Evolutionary conservation across 1,284 basidiomycete species (phyloP).

Genomic region (Rhodotorula sp.): DNA sequence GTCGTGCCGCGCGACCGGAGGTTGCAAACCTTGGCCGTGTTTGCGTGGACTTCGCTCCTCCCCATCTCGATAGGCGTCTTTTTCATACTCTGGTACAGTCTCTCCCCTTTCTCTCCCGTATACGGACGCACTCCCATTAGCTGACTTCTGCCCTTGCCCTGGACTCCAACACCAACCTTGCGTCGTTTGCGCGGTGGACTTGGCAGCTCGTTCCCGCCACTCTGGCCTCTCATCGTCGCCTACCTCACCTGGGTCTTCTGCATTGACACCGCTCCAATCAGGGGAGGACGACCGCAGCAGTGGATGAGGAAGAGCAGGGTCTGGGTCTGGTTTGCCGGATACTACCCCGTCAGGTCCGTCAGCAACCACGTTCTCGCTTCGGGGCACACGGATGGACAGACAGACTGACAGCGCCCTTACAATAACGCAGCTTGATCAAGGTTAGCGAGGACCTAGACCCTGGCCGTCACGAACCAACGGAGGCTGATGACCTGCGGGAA

Average conservation of each 20-base stretch:
- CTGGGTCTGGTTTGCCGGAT: slow-evolving; percentile 84
- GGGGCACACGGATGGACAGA: background rate
- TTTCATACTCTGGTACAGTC: slow-evolving; percentile 68
- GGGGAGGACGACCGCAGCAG: slow-evolving; percentile 71
- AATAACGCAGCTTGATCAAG: slow-evolving; percentile 58
- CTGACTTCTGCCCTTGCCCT: background rate
- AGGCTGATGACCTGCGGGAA: background rate
- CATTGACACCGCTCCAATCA: slow-evolving; percentile 73
- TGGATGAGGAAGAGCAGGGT: slow-evolving; percentile 70
- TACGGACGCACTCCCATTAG: too few relatives aligned
- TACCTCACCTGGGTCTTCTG: slow-evolving; percentile 78
- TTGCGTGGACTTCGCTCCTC: slow-evolving; percentile 78
- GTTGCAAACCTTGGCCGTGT: slow-evolving; percentile 61
- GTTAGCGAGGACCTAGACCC: slow-evolving; percentile 46
- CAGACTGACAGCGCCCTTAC: background rate
- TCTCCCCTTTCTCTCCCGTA: background rate
- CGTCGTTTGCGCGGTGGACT: background rate
- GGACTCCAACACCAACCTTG: background rate
- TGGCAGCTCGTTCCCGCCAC: slow-evolving; percentile 74
- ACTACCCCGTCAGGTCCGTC: slow-evolving; percentile 84
- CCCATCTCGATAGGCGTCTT: slow-evolving; percentile 68
- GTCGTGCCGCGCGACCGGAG: slow-evolving; percentile 69
- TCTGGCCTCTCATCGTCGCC: slow-evolving; percentile 80
- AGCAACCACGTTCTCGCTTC: too few relatives aligned
- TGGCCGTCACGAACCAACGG: background rate